Conservation (phyloP, 2,329 filamentous ascomycete genomes). For the Fusarium decemcellulare region DNA sequence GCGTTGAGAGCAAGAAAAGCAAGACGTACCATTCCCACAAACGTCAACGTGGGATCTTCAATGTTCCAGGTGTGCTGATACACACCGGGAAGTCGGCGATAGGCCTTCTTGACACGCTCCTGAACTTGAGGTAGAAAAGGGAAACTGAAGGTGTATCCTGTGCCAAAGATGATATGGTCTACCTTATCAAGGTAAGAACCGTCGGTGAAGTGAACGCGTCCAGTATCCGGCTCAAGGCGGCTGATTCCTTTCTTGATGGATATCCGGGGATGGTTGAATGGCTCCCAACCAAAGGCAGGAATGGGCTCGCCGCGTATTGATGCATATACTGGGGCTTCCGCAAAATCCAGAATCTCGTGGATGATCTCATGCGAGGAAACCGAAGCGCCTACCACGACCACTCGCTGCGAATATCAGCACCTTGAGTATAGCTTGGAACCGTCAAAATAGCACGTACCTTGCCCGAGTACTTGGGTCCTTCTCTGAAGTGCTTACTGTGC, state of each 20-base stretch:
- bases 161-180: constrained; percentile 32
- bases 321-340: constrained; percentile 12
- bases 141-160: constrained; percentile 32
- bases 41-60: constrained; percentile 31
- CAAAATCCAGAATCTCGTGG: constrained; percentile 26
- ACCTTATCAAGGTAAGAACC: constrained; percentile 21
- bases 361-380: constrained; percentile 29
- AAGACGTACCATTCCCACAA: constrained; percentile 33
- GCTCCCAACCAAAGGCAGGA: constrained; percentile 26
- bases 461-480: background rate
- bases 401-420: constrained; percentile 7
- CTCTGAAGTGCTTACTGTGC: constrained; percentile 34
- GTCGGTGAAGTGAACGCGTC: constrained; percentile 20
- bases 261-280: constrained; percentile 31
- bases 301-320: constrained; percentile 24
- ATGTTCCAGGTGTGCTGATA: constrained; percentile 39
- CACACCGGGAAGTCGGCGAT: constrained; percentile 23
- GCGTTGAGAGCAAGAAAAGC: too few species aligned
- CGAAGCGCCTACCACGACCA: constrained; percentile 33
- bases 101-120: constrained; percentile 14
- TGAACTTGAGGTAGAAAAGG: constrained; percentile 24
- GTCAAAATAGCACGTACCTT: constrained; percentile 5
- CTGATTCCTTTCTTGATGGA: constrained; percentile 28
- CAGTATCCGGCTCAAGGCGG: constrained; percentile 7
- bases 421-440: too few species aligned